Evolutionary conservation across 495 filamentous ascomycete species (phyloP), one percentile per base, ranked within the genome.

Genomic region (Tuber umbilicatum): DNA sequence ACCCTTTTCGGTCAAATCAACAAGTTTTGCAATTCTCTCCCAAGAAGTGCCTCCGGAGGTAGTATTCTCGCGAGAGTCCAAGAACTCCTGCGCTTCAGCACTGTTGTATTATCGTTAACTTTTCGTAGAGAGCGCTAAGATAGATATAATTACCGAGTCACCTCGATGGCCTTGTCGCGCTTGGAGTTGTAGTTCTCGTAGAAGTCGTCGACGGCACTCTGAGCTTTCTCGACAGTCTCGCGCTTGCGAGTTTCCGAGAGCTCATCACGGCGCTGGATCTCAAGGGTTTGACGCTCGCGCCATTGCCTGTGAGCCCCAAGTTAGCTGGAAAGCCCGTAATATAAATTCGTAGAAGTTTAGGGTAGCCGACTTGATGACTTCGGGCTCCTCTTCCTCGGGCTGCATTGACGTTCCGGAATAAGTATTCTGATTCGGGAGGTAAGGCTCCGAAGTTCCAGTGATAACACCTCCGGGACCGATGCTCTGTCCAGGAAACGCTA

Each of bases 171-270:
- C 87, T 98, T 98, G 79, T 98, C 95, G 80, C 94, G 92, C 86
- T 97, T 97, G 82, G 90, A 90, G 85, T 97, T 97, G 88, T 99
- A 99, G 83, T 97, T 97, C 83, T 97, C 93, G 86, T 99, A 99
- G 86, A 99, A 99, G 81, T 97, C 96, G 81, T 99, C 95, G 74
- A 98, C 94, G 83, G 93, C 91, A 79, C 91, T 86, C 75, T 91
- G 93, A 50, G 96, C 96, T 77, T 92, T 92, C 83, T 90, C 89
- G 81, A 97, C 85, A 12, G 93, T 97, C 83, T 93, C 89, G 40
- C 86, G 87, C 81, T 96, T 96, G 84, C 92, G 91, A 69, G 88
- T 85, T 41, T 96, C 92, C 23, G 95, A 91, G 72, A 93, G 88
- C 78, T 97, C 91, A 80, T 97, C 94, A 77, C 92, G 88, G 78